phyloP scores from a whole-genome alignment of 2,329 filamentous ascomycete genomes.

The Xylariales sp. region DNA sequence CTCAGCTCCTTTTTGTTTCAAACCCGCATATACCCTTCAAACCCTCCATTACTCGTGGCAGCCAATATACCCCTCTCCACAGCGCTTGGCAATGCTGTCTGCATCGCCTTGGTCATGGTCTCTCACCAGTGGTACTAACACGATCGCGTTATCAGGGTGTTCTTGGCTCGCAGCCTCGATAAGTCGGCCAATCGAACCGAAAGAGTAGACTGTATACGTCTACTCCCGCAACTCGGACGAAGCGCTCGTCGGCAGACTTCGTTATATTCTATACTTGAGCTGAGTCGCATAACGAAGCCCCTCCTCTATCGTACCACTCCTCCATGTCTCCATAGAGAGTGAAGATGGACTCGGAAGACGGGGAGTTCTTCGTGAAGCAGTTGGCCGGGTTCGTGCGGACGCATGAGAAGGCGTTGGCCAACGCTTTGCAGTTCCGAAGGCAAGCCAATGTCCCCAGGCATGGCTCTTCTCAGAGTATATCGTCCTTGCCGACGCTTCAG shows the following conservation, averaged over 20 bases:
- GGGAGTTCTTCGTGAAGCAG: slow-evolving; percentile 89
- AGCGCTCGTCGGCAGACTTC: background rate
- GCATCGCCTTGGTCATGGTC: background rate
- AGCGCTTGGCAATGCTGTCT: background rate
- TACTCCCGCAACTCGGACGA: slow-evolving; percentile 1
- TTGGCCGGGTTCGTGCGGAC: slow-evolving; percentile 93
- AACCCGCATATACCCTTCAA: background rate
- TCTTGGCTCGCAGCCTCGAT: background rate
- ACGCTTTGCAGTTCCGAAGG: slow-evolving; percentile 82
- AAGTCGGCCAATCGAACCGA: background rate
- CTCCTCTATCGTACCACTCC: slow-evolving; percentile 5
- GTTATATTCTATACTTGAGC: background rate
- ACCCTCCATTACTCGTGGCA: background rate
- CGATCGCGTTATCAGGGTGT: background rate
- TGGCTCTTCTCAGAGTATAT: slow-evolving; percentile 62
- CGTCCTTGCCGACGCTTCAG: slow-evolving; percentile 48
- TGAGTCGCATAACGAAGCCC: no score
- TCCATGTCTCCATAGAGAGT: slow-evolving; percentile 46
- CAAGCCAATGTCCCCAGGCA: slow-evolving; percentile 61
- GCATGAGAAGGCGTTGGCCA: slow-evolving; percentile 94
- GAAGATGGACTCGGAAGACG: slow-evolving; percentile 84
- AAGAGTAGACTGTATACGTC: slow-evolving; percentile 1
- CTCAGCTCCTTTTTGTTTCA: background rate
- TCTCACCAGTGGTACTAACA: slow-evolving; percentile 3
- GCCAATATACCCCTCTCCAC: background rate